Conservation (phyloP, 805 yeast species). For the Tetrapisispora pingtungensis region DNA sequence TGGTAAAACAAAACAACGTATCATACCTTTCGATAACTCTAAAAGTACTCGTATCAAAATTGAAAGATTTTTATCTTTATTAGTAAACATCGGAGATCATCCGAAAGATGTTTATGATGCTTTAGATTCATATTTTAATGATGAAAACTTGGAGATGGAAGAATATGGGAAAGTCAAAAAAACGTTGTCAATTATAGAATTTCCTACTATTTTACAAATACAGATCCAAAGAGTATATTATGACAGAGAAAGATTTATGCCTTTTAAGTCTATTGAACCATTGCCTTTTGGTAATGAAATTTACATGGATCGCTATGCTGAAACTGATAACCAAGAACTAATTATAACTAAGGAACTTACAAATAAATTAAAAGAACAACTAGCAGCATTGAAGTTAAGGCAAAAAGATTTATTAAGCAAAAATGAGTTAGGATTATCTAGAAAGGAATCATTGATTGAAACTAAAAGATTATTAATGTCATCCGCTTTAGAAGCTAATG, state of each 20-base stretch:
- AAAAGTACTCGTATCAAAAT: slow-evolving; percentile 38
- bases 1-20: slow-evolving; percentile 74
- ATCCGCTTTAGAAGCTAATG: slow-evolving; percentile 34
- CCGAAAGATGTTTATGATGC: slow-evolving; percentile 88
- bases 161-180: slow-evolving; percentile 66
- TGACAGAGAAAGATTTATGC: slow-evolving; percentile 60
- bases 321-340: slow-evolving; percentile 49
- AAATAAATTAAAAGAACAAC: slow-evolving; percentile 47
- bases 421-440: slow-evolving; percentile 42
- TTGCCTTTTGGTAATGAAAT: slow-evolving; percentile 68
- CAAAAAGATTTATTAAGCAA: slow-evolving; percentile 34
- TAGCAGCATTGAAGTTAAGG: slow-evolving; percentile 35
- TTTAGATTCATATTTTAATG: slow-evolving; percentile 68
- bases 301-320: slow-evolving; percentile 82
- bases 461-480: slow-evolving; percentile 48
- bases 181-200: slow-evolving; percentile 54
- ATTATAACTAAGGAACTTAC: slow-evolving; percentile 46
- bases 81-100: slow-evolving; percentile 79
- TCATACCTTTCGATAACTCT: slow-evolving; percentile 39
- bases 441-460: slow-evolving; percentile 43
- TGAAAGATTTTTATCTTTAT: slow-evolving; percentile 71
- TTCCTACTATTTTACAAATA: slow-evolving; percentile 79
- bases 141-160: slow-evolving; percentile 55
- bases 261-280: slow-evolving; percentile 75
- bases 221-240: slow-evolving; percentile 92